A percentile compares a stretch with the other conserved stretches of the same genome.
These are phyloP conservation scores for Arxiozyma slooffiae DNA, from an alignment of 1,139 yeast species.

Conservation along the genomic window DNA sequence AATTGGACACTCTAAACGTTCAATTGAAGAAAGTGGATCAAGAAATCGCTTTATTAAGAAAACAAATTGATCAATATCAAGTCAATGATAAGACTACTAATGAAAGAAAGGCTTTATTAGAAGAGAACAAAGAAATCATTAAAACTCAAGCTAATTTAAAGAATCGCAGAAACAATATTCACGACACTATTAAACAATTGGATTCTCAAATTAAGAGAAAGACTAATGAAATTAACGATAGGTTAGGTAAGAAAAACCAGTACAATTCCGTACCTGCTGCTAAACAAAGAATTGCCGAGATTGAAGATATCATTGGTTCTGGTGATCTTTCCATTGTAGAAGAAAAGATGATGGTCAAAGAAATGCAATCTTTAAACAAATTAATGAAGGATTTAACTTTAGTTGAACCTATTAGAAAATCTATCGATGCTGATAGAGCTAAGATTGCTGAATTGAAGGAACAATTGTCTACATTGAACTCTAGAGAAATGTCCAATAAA, in stretches of 20 bases:
- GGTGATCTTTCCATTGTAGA: conserved; percentile 85
- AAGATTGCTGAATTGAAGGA: conserved; percentile 70
- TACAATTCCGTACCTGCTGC: conserved; percentile 73
- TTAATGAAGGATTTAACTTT: conserved; percentile 69
- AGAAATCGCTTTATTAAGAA: conserved; percentile 28
- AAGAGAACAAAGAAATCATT: conserved; percentile 54
- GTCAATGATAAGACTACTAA: conserved; percentile 37
- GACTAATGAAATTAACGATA: conserved; percentile 56
- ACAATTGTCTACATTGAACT: conserved; percentile 51
- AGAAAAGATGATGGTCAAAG: conserved; percentile 78
- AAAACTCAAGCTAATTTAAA: conserved; percentile 64
- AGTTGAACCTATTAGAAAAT: conserved; percentile 64
- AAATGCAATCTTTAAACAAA: conserved; percentile 75
- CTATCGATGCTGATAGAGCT: conserved; percentile 70
- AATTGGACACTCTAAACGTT: conserved; percentile 49
- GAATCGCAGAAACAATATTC: conserved; percentile 54
- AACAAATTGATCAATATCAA: conserved; percentile 31
- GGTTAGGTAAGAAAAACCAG: conserved; percentile 34
- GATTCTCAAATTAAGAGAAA: conserved; percentile 71
- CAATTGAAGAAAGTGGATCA: conserved; percentile 64
- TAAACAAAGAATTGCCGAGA: conserved; percentile 57
- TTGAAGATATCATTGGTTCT: conserved; percentile 67
- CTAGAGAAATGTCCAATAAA: conserved; percentile 47
- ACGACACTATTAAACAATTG: conserved; percentile 61
- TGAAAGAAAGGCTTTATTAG: conserved; percentile 56